Percentiles rank a stretch among this genome's conserved stretches.
These are phyloP conservation scores for Saccharomycopsis guyanensis DNA, from an alignment of 805 yeast genomes.

Conservation along the genomic window DNA sequence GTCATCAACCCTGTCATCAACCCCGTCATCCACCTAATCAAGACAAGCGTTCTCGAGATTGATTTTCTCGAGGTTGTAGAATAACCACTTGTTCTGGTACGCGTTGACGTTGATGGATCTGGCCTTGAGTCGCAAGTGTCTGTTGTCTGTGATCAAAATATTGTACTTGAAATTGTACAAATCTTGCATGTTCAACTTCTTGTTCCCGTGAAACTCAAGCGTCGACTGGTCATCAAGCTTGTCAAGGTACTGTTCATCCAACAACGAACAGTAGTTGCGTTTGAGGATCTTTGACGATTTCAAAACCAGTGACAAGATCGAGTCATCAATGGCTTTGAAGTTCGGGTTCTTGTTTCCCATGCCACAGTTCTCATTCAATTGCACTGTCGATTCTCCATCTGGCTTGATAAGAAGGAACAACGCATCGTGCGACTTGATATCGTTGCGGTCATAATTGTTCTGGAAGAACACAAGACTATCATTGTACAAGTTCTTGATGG, in stretches of 20 bases:
- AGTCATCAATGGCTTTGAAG: slow-evolving; percentile 19
- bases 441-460: slow-evolving; percentile 5
- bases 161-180: slow-evolving; percentile 46
- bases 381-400: slow-evolving; percentile 14
- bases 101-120: slow-evolving; percentile 47
- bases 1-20: too few relatives aligned
- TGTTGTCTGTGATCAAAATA: slow-evolving; percentile 64
- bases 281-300: slow-evolving; percentile 13
- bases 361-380: slow-evolving; percentile 12
- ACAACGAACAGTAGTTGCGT: slow-evolving; percentile 9
- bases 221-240: slow-evolving; percentile 7
- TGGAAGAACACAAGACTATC: slow-evolving; percentile 27
- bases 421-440: slow-evolving; percentile 3
- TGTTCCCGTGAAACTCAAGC: slow-evolving; percentile 21
- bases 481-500: slow-evolving; percentile 56
- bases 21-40: too few relatives aligned
- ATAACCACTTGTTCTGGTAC: slow-evolving; percentile 55
- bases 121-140: slow-evolving; percentile 62
- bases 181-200: slow-evolving; percentile 28
- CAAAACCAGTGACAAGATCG: slow-evolving; percentile 12
- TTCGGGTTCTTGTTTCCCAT: slow-evolving; percentile 10
- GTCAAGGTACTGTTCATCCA: slow-evolving; percentile 10
- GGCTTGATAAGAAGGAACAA: slow-evolving; percentile 16
- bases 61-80: slow-evolving; percentile 40
- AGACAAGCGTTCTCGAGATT: slow-evolving; percentile 42